Base-by-base conservation (phyloP, 2,329 filamentous ascomycete species). In the Calonectria honghensis region DNA sequence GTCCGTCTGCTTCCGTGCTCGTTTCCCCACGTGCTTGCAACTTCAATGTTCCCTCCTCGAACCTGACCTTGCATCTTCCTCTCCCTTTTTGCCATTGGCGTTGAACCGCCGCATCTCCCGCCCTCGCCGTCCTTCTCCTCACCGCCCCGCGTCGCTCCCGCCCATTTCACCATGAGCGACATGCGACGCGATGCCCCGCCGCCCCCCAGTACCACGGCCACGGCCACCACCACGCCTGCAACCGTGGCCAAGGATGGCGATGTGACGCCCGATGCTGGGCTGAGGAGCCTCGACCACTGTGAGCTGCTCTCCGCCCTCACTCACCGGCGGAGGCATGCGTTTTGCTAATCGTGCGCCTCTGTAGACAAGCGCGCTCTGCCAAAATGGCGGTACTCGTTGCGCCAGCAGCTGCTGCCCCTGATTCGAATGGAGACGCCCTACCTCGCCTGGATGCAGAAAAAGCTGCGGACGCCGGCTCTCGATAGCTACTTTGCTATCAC, bases 401-500 rank as follows among this genome's bases (percentile, higher is more conserved):
- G 97, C 84, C 94, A 98, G 84, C 89, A 88, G 80, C 89, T 96
- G 73, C 93, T 99, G 73, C 96, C 96, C 76, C 89, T 98, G 73
- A 93, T 98, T 71, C 93, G 97, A 84, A 96, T 94, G 93, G 97
- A 99, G 88, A 99, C 97, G 37, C 96, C 96, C 1, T 97, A 98
- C 85, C 92, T 99, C 24, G 96, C 96, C 72, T 93, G 91, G 87
- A 87, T 98, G 82, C 97, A 99, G 89, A 90, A 93, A 79, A 92
- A 89, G 83, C 86, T 96, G 83, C 94, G 96, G 81, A 94, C 95
- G 27, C 95, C 95, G 0, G 91, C 94, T 11, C 93, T 98, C 81
- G 97, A 99, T 86, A 95, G 95, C 76, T 99, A 98, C 88, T 99
- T 99, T 86, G 96, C 97, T 66, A 95, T 97, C 78, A 98, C 96